Percentiles rank a stretch among this genome's conserved stretches.
These are phyloP conservation scores for Solanum pimpinellifolium DNA, from an alignment of 257 asterid genomes.

Conservation along the genomic window DNA sequence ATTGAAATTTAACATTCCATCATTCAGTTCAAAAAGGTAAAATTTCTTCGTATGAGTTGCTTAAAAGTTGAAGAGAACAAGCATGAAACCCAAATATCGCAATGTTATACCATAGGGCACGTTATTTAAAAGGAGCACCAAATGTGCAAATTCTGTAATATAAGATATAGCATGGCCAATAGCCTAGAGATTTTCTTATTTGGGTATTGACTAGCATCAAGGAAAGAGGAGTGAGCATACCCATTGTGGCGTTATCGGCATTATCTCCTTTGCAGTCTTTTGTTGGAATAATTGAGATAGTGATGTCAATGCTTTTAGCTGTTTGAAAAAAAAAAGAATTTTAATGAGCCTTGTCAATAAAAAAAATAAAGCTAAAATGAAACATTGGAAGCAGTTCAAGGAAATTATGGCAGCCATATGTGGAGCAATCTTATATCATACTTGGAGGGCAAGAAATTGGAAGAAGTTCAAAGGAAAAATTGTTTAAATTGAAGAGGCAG, in stretches of 20 bases:
- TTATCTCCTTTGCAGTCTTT: conserved; percentile 60
- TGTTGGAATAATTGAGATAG: conserved; percentile 64
- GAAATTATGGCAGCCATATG: no score
- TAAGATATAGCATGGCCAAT: background rate
- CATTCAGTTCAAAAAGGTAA: background rate
- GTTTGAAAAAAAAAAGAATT: conserved; percentile 16
- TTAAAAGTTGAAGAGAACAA: background rate
- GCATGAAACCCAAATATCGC: background rate
- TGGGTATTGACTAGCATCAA: background rate
- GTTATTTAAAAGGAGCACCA: background rate
- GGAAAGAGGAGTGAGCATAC: conserved; percentile 29
- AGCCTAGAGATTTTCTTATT: background rate
- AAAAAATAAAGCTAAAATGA: background rate
- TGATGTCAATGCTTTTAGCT: conserved; percentile 86
- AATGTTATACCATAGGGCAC: background rate
- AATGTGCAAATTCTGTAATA: background rate
- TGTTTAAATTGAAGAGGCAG: no score
- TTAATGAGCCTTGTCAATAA: conserved; percentile 10
- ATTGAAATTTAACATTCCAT: background rate
- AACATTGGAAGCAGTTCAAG: no score
- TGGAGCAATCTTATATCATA: no score
- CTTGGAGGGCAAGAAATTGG: no score
- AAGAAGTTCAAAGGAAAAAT: no score
- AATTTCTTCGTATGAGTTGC: background rate
- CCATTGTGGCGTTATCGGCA: conserved; percentile 73